A percentile compares a stretch with the other conserved stretches of the same genome.
phyloP scores from a whole-genome alignment of 1,284 basidiomycete genomes.

The Wolfiporia cocos region DNA sequence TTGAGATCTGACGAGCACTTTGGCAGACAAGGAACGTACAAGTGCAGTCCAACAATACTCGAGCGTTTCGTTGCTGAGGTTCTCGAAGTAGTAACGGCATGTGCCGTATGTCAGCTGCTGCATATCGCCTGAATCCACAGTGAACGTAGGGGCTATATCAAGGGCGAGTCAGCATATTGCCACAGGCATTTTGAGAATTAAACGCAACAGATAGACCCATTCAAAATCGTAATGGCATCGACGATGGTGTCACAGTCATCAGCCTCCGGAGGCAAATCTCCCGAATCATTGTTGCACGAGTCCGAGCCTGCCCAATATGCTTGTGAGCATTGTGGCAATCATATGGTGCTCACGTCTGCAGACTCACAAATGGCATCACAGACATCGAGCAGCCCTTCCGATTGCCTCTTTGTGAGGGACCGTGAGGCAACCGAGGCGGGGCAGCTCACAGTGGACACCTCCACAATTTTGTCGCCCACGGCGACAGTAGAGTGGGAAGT shows the following conservation, averaged over 20 bases:
- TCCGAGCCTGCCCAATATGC: neutral
- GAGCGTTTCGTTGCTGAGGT: slow-evolving; percentile 14
- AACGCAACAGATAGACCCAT: slow-evolving; percentile 12
- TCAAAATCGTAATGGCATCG: slow-evolving; percentile 20
- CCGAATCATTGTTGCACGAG: slow-evolving; percentile 3
- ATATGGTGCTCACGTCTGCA: neutral
- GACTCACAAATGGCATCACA: neutral
- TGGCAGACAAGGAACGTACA: slow-evolving; percentile 9
- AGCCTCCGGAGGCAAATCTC: slow-evolving; percentile 19
- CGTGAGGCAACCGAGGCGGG: neutral
- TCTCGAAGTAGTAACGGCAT: slow-evolving; percentile 24
- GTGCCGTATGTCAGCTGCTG: slow-evolving; percentile 25
- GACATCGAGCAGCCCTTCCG: too few relatives aligned
- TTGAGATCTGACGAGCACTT: neutral
- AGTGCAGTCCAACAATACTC: slow-evolving; percentile 24
- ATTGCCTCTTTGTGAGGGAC: neutral
- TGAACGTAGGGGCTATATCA: slow-evolving; percentile 21
- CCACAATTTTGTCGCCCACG: neutral
- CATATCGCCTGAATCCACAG: slow-evolving; percentile 17
- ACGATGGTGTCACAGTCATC: slow-evolving; percentile 22
- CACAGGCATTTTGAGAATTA: neutral
- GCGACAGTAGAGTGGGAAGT: neutral
- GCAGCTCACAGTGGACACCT: neutral
- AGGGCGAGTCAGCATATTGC: neutral
- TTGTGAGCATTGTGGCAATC: neutral